Evolutionary conservation across 2,329 filamentous ascomycete genomes (phyloP), one percentile per base, ranked within the genome.

Genomic region (Aspergillus pseudoglaucus): DNA sequence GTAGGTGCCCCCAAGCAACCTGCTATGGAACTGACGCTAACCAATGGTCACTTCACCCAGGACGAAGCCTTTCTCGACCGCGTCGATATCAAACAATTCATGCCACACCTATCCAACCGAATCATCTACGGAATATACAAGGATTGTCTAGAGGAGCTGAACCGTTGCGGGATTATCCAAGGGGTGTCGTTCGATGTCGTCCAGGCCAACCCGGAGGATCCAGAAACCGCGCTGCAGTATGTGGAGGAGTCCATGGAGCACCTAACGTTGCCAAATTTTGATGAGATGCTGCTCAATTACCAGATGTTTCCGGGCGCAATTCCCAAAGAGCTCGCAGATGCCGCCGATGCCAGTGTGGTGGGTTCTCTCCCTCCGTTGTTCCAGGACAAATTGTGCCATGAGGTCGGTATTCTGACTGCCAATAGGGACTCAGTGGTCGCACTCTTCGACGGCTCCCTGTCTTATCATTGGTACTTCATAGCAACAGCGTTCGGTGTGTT

Each of bases 41-140:
- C 7, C 17, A 12, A 45, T 15, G 32, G 6, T 38, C n/a, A 38
- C 14, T 9, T n/a, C 9, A 12, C 4, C 22, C 38, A 65, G 59
- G 73, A 78, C 49, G 53, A 63, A 4, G 75, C 75, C 1, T 77
- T 78, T 52, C 59, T 77, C 10, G 74, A 77, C 47, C 67, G 75
- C 2, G 68, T 76, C 18, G 73, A 75, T 51, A 66, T 76, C 48
- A 72, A 74, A 48, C 68, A 76, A 48, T 59, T 63, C 42, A 62
- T 78, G 15, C 69, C 69, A 4, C 59, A 59, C 5, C 69, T 75
- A 6, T 67, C 63, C 4, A 51, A 59, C 2, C 59, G 60, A 27
- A 69, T 68, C 3, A 66, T 71, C 14, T 78, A 77, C 55, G 69
- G 73, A 46, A 76, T 78, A 42, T 69, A 76, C 44, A 68, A 70